These are phyloP conservation scores for Coniochaeta hoffmannii DNA, from an alignment of 2,329 filamentous ascomycete species.

Conservation along the genomic window DNA sequence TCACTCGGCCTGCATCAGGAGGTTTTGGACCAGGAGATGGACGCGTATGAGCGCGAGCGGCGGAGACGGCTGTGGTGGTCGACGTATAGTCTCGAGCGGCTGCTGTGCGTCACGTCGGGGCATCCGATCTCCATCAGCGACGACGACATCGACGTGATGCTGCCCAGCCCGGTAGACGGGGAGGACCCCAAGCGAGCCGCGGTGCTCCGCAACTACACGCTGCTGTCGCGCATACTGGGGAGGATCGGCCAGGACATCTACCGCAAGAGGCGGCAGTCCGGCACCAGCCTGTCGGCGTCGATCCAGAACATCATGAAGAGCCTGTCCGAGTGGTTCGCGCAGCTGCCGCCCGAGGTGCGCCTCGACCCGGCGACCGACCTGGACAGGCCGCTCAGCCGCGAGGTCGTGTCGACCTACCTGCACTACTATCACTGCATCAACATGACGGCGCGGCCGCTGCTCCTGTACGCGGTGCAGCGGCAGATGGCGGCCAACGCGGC, in stretches of 20 bases:
- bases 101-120: slow-evolving; percentile 41
- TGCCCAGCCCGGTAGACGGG: slow-evolving; percentile 19
- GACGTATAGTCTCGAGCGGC: slow-evolving; percentile 40
- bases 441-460: slow-evolving; percentile 40
- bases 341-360: slow-evolving; percentile 33
- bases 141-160: slow-evolving; percentile 36
- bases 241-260: slow-evolving; percentile 36
- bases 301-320: slow-evolving; percentile 39
- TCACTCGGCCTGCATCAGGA: slow-evolving; percentile 43
- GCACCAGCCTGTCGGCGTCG: slow-evolving; percentile 35
- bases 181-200: slow-evolving; percentile 28
- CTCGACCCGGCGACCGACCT: slow-evolving; percentile 32
- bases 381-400: slow-evolving; percentile 30
- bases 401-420: slow-evolving; percentile 38
- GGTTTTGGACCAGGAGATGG: slow-evolving; percentile 24
- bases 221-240: slow-evolving; percentile 38
- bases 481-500: slow-evolving; percentile 25
- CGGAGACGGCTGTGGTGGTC: slow-evolving; percentile 43
- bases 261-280: slow-evolving; percentile 29
- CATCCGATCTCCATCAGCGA: slow-evolving; percentile 43
- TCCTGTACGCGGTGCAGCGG: slow-evolving; percentile 40
- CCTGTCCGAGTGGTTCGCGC: slow-evolving; percentile 37
- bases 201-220: slow-evolving; percentile 37
- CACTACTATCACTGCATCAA: slow-evolving; percentile 46
- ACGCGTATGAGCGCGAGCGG: slow-evolving; percentile 32